Evolutionary conservation across 176 grass and related monocot species (phyloP), one percentile per base, ranked within the genome.

Genomic region (Lolium rigidum): DNA sequence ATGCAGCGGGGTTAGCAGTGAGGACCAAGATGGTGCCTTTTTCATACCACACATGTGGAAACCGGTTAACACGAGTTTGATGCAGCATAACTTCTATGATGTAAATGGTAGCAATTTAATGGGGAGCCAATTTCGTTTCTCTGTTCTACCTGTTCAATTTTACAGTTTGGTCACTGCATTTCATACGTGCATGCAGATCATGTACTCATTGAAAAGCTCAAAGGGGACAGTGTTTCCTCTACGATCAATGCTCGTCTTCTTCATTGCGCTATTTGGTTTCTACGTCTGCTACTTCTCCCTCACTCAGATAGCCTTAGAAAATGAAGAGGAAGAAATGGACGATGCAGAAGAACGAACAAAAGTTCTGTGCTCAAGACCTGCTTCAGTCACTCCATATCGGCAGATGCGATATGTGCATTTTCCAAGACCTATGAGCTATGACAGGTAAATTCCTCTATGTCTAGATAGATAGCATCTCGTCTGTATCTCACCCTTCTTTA

Each of bases 251-350:
- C 81, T 94, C 20, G 43, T 98, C 74, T 89, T 95, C 85, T 90
- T 92, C 62, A 89, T 94, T 43, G 74, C 90, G 77, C 74, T 92
- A 48, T 95, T 98, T 73, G 83, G 88, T 56, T 90, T 95, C 60
- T 92, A 92, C 9, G 90, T 86, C 56, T 94, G 96, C 77, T 98
- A 98, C 48, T 58, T 89, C 50, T 95, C 86, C 81, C 87, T 95
- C 62, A 95, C 86, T 78, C 90, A 94, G 83, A 92, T 94, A 76
- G 46, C 69, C 22, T 31, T 88, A 26, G 96, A 94, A 46, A 90
- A 51, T 83, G 78, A 92, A 74, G 67, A 31, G 68, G 71, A 39
- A 52, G 79, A 75, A 18, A 8, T 58, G 57, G 17, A 17, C 37
- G 74, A 2, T 6, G 0, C 43, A 62, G 87, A 83, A 68, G 67